Evolutionary conservation across 2,329 filamentous ascomycete genomes (phyloP), one percentile per base, ranked within the genome.

Genomic region (Exophiala sp.): DNA sequence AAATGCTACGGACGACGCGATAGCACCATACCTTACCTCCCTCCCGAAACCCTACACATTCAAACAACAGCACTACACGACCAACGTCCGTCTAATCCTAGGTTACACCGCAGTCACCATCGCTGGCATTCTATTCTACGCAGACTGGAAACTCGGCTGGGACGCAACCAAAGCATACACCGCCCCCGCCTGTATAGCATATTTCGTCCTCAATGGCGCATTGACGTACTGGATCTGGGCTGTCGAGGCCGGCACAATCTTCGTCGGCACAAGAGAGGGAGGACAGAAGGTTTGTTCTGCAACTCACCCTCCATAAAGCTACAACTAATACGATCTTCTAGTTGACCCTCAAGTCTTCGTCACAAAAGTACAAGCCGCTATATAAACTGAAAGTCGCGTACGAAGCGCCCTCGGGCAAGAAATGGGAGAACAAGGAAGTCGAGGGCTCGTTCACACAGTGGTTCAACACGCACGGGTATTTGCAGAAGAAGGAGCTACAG

Each of bases 1-100:
- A 74, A 95, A 94, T 76, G 95, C 91, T 36, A 90, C 89, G 62
- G 94, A 99, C 75, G 94, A 99, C 74, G 90, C 91, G 53, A 86
- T 99, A 56, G 85, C 88, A 55, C 91, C 94, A 74, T 97, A 97
- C 77, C 85, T 99, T 60, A 92, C 89, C 73, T 88, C 85, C 32
- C 84, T 97, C n/a, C 69, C 85, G 80, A 66, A 70, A 16, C 71
- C 72, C 16, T 73, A 72, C 61, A 67, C 68, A 62, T 96, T 96
- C 78, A 81, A 76, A 59, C 91, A 95, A 73, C 85, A 88, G 60
- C 87, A 97, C 75, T 80, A 74, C 54, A 84, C 94, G 44, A 84
- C 85, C 65, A 91, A 97, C 67, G 82, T 95, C 44, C 89, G 90
- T 50, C 84, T 99, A 42, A 80, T 78, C 0, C 78, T 99, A 7